A percentile compares a stretch with the other conserved stretches of the same genome.
These are phyloP conservation scores for Ballota nigra DNA, from an alignment of 257 asterid species.

Conservation along the genomic window DNA sequence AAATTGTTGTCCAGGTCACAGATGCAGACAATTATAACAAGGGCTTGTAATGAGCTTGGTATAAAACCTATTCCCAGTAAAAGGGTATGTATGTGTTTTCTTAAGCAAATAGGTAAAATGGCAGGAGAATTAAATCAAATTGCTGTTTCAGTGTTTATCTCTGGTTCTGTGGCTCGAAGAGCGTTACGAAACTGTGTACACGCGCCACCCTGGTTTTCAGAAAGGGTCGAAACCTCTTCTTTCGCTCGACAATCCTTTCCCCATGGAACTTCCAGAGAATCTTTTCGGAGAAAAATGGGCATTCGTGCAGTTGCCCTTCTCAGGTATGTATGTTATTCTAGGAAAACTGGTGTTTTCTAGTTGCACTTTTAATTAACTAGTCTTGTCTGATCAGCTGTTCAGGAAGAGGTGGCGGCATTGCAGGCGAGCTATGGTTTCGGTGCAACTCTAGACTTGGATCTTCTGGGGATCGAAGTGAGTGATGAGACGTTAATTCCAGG, in stretches of 20 bases:
- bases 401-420: slow-evolving; percentile 67
- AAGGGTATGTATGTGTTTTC: slow-evolving; percentile 53
- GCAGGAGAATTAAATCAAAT: neutral
- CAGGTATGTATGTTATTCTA: slow-evolving; percentile 38
- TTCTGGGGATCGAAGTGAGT: slow-evolving; percentile 78
- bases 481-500: slow-evolving; percentile 82
- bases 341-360: neutral
- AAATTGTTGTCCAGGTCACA: slow-evolving; percentile 64
- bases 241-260: slow-evolving; percentile 85
- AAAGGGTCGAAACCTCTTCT: slow-evolving; percentile 75
- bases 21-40: slow-evolving; percentile 93
- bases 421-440: slow-evolving; percentile 62
- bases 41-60: slow-evolving; percentile 89
- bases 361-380: neutral
- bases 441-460: slow-evolving; percentile 84
- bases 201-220: slow-evolving; percentile 84
- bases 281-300: slow-evolving; percentile 95
- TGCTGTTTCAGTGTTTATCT: slow-evolving; percentile 67
- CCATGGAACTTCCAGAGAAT: slow-evolving; percentile 86
- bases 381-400: slow-evolving; percentile 51
- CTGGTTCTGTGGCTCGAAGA: slow-evolving; percentile 94
- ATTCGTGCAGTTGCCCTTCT: slow-evolving; percentile 83
- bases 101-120: neutral
- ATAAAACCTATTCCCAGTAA: slow-evolving; percentile 82
- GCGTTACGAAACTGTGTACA: slow-evolving; percentile 80